Conservation (phyloP, 495 filamentous ascomycete genomes). For the Annulohypoxylon stygium region DNA sequence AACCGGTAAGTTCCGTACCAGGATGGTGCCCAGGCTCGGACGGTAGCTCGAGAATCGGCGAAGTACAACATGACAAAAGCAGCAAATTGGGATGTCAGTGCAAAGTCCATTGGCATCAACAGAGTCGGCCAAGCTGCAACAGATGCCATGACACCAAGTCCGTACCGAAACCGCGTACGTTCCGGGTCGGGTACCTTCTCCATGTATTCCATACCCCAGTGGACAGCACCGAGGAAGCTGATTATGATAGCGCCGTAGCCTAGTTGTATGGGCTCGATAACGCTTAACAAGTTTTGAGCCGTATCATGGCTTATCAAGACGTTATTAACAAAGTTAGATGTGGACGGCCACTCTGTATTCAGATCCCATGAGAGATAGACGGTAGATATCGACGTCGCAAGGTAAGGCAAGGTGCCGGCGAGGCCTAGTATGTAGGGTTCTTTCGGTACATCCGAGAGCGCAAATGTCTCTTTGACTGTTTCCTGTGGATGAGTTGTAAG, state of each 20-base stretch:
- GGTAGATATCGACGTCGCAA: constrained; percentile 89
- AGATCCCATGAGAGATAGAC: constrained; percentile 87
- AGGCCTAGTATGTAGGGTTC: constrained; percentile 86
- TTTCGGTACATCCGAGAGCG: constrained; percentile 78
- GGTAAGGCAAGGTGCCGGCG: constrained; percentile 90
- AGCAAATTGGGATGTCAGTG: constrained; percentile 89
- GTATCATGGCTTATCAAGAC: constrained; percentile 75
- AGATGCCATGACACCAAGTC: constrained; percentile 83
- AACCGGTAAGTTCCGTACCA: constrained; percentile 98
- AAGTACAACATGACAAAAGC: constrained; percentile 93
- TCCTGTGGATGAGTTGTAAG: constrained; percentile 63
- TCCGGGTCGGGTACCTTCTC: constrained; percentile 52
- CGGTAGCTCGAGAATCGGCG: constrained; percentile 81
- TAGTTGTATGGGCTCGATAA: constrained; percentile 91
- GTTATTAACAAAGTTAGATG: constrained; percentile 65
- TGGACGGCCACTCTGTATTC: constrained; percentile 72
- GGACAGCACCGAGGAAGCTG: constrained; percentile 95
- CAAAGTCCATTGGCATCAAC: constrained; percentile 87
- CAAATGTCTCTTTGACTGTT: constrained; percentile 90
- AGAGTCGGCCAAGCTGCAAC: constrained; percentile 94
- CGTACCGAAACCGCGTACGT: constrained; percentile 73
- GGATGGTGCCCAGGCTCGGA: constrained; percentile 82
- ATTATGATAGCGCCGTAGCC: constrained; percentile 95
- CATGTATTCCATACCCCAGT: constrained; percentile 87
- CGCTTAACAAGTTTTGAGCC: constrained; percentile 78